These are phyloP conservation scores for Cystobasidium sp. DNA, from an alignment of 1,284 basidiomycete genomes.

Conservation along the genomic window DNA sequence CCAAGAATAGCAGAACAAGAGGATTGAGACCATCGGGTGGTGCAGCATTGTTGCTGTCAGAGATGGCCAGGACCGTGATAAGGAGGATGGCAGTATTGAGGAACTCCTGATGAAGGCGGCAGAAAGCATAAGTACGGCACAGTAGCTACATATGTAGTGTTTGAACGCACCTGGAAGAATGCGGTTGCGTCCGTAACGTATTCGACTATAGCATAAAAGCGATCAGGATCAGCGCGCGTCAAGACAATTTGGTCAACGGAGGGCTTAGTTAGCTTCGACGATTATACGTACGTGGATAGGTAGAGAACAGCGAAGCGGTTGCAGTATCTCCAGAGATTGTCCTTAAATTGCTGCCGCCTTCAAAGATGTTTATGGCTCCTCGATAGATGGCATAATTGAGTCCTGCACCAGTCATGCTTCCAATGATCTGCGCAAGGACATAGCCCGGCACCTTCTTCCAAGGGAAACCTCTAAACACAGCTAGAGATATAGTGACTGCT, in stretches of 20 bases:
- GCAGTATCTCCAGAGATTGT: conserved; percentile 43
- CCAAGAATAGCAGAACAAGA: conserved; percentile 50
- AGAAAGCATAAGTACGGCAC: neutral
- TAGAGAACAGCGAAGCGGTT: conserved; percentile 50
- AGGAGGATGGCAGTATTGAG: conserved; percentile 49
- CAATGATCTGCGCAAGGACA: conserved; percentile 47
- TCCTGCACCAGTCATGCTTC: conserved; percentile 47
- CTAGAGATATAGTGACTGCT: conserved; percentile 44
- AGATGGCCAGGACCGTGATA: conserved; percentile 44
- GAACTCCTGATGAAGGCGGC: conserved; percentile 48
- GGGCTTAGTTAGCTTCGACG: neutral
- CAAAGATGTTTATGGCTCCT: conserved; percentile 47
- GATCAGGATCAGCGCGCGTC: neutral
- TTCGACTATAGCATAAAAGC: neutral
- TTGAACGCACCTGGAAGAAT: conserved; percentile 25
- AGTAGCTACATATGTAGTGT: neutral
- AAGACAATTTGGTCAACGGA: neutral
- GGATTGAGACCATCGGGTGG: conserved; percentile 46
- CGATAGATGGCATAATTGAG: conserved; percentile 52
- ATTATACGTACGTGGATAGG: conserved; percentile 44
- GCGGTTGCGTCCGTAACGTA: conserved; percentile 4
- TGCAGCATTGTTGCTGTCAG: conserved; percentile 42
- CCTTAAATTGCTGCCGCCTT: conserved; percentile 42
- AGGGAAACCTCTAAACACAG: conserved; percentile 53
- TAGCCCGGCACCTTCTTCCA: conserved; percentile 54